Evolutionary conservation across 2,329 filamentous ascomycete species (phyloP).

Genomic region (Stachybotrys chartarum): DNA sequence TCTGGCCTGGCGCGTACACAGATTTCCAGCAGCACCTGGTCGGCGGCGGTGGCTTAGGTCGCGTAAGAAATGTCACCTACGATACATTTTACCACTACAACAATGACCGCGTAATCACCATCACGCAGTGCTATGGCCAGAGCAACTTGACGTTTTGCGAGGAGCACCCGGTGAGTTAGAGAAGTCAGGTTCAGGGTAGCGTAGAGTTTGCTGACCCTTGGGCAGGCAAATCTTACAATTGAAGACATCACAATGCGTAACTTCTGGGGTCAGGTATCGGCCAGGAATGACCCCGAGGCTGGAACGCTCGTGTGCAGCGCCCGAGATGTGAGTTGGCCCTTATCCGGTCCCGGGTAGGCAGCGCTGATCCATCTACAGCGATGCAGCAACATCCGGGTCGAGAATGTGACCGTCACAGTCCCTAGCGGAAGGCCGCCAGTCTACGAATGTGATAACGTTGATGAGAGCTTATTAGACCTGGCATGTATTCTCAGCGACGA

Average conservation of each 20-base stretch:
- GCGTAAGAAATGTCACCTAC: constrained; percentile 61
- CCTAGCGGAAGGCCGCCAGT: constrained; percentile 13
- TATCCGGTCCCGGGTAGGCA: too few relatives aligned
- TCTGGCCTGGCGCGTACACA: constrained; percentile 51
- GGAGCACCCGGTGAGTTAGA: constrained; percentile 8
- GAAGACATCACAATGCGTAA: constrained; percentile 19
- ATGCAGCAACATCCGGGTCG: constrained; percentile 13
- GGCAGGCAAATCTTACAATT: constrained; percentile 15
- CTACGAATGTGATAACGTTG: constrained; percentile 15
- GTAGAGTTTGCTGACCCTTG: background rate
- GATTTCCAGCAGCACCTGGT: constrained; percentile 40
- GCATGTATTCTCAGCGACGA: constrained; percentile 5
- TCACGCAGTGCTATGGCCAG: constrained; percentile 19
- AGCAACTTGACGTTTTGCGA: constrained; percentile 18
- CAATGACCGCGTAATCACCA: constrained; percentile 39
- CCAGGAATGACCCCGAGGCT: constrained; percentile 19
- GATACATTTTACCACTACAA: constrained; percentile 53
- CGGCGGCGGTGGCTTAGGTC: constrained; percentile 47
- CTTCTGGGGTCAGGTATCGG: constrained; percentile 19
- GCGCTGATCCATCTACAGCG: constrained; percentile 8
- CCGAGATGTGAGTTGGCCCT: constrained; percentile 12
- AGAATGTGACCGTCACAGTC: constrained; percentile 13
- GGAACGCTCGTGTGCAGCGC: constrained; percentile 21
- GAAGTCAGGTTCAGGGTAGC: background rate
- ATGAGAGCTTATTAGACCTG: constrained; percentile 8